phyloP scores from a whole-genome alignment of 768 basidiomycete species.

The Kwoniella sp. region DNA sequence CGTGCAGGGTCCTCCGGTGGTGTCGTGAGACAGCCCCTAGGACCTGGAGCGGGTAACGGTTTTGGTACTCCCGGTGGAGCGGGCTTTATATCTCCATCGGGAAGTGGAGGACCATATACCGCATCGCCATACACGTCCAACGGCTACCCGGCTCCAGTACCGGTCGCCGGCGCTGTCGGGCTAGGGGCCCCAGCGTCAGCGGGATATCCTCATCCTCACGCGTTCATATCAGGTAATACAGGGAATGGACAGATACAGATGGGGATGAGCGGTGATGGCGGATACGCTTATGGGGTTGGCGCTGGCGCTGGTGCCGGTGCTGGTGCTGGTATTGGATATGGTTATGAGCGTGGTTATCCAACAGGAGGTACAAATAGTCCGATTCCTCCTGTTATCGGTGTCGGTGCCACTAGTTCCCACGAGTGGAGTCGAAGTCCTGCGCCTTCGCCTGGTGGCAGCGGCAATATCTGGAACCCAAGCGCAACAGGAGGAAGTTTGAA shows the following conservation, averaged over 20 bases:
- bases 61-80: not conserved
- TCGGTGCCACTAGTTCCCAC: not conserved
- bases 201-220: not conserved
- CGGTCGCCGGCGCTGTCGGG: too few species aligned
- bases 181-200: not conserved
- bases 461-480: not conserved
- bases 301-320: slow-evolving; percentile 4
- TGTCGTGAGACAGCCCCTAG: slow-evolving; percentile 23
- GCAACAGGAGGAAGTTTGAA: too few species aligned
- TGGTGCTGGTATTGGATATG: slow-evolving; percentile 9
- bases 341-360: not conserved
- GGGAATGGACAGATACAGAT: not conserved
- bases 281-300: not conserved
- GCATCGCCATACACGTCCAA: not conserved
- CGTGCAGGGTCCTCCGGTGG: slow-evolving; percentile 1
- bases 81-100: not conserved
- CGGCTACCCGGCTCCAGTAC: not conserved
- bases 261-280: not conserved
- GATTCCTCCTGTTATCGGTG: not conserved
- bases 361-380: not conserved
- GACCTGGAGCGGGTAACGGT: slow-evolving; percentile 13
- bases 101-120: not conserved
- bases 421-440: not conserved
- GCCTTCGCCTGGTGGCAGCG: not conserved
- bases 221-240: not conserved